Conservation (phyloP, 768 basidiomycete genomes). For the Cyathus striatus region DNA sequence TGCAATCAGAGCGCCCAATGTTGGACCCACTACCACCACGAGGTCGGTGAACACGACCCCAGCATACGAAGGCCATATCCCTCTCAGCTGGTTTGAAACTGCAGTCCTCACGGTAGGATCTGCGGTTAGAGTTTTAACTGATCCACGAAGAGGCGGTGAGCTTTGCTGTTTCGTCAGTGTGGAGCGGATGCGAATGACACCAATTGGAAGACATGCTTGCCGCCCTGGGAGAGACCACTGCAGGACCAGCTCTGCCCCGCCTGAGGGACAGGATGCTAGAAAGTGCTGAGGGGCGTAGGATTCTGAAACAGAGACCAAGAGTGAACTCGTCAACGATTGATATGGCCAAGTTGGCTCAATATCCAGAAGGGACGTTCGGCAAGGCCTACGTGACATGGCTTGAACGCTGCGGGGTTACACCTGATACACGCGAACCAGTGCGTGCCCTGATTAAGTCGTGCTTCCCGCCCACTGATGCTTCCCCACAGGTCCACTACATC, state of each 20-base stretch:
- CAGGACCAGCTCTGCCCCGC: constrained; percentile 69
- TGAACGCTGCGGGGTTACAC: constrained; percentile 80
- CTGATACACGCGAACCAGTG: constrained; percentile 91
- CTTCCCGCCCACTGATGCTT: constrained; percentile 2
- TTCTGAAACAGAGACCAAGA: constrained; percentile 80
- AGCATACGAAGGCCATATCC: constrained; percentile 76
- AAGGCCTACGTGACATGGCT: constrained; percentile 88
- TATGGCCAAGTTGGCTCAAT: constrained; percentile 56
- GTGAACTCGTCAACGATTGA: constrained; percentile 75
- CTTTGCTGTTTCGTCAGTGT: constrained; percentile 3
- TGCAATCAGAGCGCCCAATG: not conserved
- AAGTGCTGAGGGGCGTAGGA: constrained; percentile 75
- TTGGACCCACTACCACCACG: not conserved
- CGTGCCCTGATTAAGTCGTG: constrained; percentile 6
- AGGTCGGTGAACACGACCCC: constrained; percentile 32
- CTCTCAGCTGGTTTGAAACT: constrained; percentile 78
- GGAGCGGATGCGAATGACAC: constrained; percentile 3
- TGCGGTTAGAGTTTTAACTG: constrained; percentile 72
- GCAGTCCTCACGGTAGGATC: constrained; percentile 83
- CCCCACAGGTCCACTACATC: constrained; percentile 82
- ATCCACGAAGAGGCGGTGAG: constrained; percentile 84
- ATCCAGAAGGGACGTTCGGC: constrained; percentile 82
- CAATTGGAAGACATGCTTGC: constrained; percentile 92
- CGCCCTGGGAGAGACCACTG: constrained; percentile 89
- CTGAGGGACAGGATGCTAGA: constrained; percentile 75